Evolutionary conservation across 768 basidiomycete genomes (phyloP).

Genomic region (Sarcomyxa edulis): DNA sequence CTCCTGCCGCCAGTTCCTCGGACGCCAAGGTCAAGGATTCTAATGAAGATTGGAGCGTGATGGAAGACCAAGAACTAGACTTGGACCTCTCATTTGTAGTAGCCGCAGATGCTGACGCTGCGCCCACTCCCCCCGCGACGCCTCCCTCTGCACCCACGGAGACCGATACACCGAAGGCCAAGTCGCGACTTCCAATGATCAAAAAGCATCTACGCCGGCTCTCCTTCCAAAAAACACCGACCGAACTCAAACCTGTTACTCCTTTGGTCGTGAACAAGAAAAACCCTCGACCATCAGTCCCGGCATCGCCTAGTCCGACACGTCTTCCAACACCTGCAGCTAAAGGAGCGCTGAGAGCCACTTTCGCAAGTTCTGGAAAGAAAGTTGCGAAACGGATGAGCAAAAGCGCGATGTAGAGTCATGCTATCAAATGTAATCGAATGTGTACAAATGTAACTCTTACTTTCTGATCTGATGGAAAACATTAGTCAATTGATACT

Average conservation of each 20-base stretch:
- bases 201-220: slow-evolving; percentile 5
- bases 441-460: too few species aligned
- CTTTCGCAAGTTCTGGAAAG: background rate
- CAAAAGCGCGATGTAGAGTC: too few species aligned
- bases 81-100: slow-evolving; percentile 5
- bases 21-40: background rate
- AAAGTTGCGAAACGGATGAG: too few species aligned
- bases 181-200: slow-evolving; percentile 8
- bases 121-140: background rate
- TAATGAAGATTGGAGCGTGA: background rate
- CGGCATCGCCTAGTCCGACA: background rate
- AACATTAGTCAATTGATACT: too few species aligned
- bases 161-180: slow-evolving; percentile 2
- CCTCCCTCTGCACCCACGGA: background rate
- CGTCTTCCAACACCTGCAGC: slow-evolving; percentile 1
- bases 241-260: slow-evolving; percentile 1
- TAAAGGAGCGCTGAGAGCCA: background rate
- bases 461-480: too few species aligned
- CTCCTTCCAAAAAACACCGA: background rate
- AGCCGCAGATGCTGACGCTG: slow-evolving; percentile 3
- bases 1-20: too few species aligned
- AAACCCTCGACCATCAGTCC: slow-evolving; percentile 2
- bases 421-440: too few species aligned
- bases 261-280: slow-evolving; percentile 7
- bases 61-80: background rate